phyloP scores from a whole-genome alignment of 768 basidiomycete species.

The Gloeopeniophorella convolvens region DNA sequence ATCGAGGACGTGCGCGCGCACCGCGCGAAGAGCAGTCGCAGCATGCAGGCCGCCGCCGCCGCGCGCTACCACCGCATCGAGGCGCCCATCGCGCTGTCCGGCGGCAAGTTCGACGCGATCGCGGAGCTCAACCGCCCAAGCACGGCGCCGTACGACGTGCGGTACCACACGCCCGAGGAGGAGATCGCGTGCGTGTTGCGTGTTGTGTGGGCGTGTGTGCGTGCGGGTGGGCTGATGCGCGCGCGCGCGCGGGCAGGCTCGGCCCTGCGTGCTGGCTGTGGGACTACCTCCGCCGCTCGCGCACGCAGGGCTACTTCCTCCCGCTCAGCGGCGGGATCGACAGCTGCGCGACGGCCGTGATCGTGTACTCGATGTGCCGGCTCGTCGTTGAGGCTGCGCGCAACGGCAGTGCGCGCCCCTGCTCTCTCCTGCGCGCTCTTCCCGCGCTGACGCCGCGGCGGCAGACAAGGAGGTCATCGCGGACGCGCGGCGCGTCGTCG shows the following conservation, averaged over 20 bases:
- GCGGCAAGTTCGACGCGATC: conserved; percentile 63
- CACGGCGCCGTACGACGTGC: conserved; percentile 37
- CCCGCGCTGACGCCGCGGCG: not conserved
- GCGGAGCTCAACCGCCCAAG: conserved; percentile 26
- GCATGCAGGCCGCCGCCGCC: conserved; percentile 79
- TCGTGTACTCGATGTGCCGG: conserved; percentile 95
- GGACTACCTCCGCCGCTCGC: conserved; percentile 94
- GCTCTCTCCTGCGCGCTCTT: not conserved
- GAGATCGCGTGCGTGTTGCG: conserved; percentile 93
- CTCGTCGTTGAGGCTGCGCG: conserved; percentile 76
- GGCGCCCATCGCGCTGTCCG: conserved; percentile 71
- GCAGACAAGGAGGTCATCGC: conserved; percentile 78
- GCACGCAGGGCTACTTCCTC: conserved; percentile 91
- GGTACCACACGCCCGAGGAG: conserved; percentile 86
- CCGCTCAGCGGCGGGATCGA: conserved; percentile 96
- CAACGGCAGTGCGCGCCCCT: conserved; percentile 51
- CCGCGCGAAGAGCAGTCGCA: conserved; percentile 74
- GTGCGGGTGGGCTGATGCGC: not conserved
- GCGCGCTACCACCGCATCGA: conserved; percentile 78
- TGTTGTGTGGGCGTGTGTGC: too few relatives aligned
- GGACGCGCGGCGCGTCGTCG: conserved; percentile 85
- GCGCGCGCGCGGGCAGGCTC: conserved; percentile 42
- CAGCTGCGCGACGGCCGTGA: conserved; percentile 93
- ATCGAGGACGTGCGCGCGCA: conserved; percentile 95
- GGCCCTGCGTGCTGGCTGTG: conserved; percentile 99